Evolutionary conservation across 768 basidiomycete genomes (phyloP), one percentile per base, ranked within the genome.

Genomic region (Kwoniella shandongensis): DNA sequence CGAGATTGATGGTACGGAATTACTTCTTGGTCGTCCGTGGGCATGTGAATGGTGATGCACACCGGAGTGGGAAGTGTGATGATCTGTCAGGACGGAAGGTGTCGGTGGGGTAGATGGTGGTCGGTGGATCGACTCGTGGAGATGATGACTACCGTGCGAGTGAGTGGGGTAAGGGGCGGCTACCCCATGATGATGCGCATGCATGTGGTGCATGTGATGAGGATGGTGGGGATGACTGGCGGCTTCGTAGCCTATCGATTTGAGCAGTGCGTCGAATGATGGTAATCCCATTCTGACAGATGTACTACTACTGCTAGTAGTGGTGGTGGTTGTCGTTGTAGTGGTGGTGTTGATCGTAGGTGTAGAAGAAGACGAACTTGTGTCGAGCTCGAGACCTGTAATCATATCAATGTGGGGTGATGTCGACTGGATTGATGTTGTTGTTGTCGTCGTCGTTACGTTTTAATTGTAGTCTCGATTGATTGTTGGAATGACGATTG

Each of bases 21-120:
- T 49, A 17, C 46, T 48, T 49, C 54, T 27, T 22, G 27, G 38
- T 56, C 54, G 27, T n/a, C 29, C 46, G 18, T 23, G 17, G 4
- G 20, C 4, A 10, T 30, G n/a, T n/a, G n/a, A 18, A 17, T 48
- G 27, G 10, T 32, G 30, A 30, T 48, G 30, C 10, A 32, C 47
- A 36, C 32, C 32, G 7, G 13, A 32, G 32, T 36, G 47, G 10
- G 47, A 15, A 3, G 47, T 35, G 5, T 23, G 47, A 10, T 6
- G 13, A 32, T 32, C 7, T 32, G 32, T 48, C 7, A 12, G 44
- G 45, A n/a, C 42, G 15, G 4, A 29, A 8, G 56, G 56, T 20
- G 56, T 58, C 8, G 56, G 56, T 29, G 56, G 56, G 17, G 56
- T 58, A 3, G 56, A 58, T 5, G 55, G 55, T 10, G 56, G 41